Conservation (phyloP, 2,329 filamentous ascomycete species). For the Hypomyces rosellus region DNA sequence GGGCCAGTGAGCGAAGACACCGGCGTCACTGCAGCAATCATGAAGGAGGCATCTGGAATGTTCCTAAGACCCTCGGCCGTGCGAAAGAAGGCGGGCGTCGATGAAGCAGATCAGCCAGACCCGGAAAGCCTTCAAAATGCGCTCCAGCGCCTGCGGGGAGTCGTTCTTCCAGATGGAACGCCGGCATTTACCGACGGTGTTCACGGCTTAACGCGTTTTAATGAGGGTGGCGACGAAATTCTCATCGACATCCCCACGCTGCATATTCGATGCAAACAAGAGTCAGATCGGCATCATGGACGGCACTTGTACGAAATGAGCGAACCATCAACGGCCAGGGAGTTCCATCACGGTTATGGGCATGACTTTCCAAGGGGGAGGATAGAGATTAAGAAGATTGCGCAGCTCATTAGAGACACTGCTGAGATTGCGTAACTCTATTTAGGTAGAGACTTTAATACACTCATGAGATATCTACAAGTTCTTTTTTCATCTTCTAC, state of each 20-base stretch:
- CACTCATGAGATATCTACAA: too few species aligned
- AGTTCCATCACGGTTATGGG: conserved; percentile 5
- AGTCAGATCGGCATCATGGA: conserved; percentile 2
- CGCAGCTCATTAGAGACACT: conserved; percentile 2
- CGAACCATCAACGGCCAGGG: not conserved
- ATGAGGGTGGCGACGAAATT: not conserved
- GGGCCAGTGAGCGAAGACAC: not conserved
- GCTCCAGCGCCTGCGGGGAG: not conserved
- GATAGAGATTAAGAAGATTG: conserved; percentile 4
- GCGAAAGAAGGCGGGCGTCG: conserved; percentile 2
- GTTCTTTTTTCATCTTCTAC: too few species aligned
- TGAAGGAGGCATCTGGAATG: conserved; percentile 1
- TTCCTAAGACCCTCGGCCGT: conserved; percentile 1
- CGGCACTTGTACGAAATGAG: conserved; percentile 2
- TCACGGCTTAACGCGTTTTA: conserved; percentile 1
- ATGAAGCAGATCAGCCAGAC: conserved; percentile 1
- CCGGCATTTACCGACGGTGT: not conserved
- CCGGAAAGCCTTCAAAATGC: not conserved
- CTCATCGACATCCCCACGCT: conserved; percentile 5
- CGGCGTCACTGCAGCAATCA: not conserved
- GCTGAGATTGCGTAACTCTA: not conserved
- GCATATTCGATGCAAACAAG: conserved; percentile 2
- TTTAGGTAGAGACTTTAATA: too few species aligned
- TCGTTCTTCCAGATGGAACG: conserved; percentile 1
- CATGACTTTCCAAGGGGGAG: conserved; percentile 7